Base-by-base conservation (phyloP, 148 eudicot species). In the Hydrangea macrophylla region DNA sequence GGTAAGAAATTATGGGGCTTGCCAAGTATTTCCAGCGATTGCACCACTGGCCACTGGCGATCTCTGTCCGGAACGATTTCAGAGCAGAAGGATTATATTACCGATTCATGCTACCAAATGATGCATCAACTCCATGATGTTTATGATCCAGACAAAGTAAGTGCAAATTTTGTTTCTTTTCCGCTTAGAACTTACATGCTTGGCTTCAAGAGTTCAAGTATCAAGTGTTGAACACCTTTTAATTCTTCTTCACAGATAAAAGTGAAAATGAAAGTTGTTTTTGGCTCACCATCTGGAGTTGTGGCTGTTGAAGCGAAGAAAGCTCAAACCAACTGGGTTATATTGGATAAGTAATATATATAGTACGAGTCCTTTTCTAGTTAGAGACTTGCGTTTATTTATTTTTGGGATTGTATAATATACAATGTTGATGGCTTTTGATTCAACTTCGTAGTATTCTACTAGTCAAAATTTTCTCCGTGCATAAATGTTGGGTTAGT, bases 261-360 rank as follows among this genome's bases (percentile, higher is more conserved):
- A 58, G 72, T 90, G 70, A 87, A 79, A 83, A 64, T 90, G 53
- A 90, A 90, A 78, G 81, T 85, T 60, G 72, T 90, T 73, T 78
- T 72, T 36, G 85, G 84, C 58, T 76, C 79, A 25, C 33, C 76
- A 67, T 55, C 67, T 39, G 96, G 92, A 72, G 85, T 78, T 15
- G 86, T 90, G 67, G 92, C 88, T 23, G 85, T 86, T 71, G 96
- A 90, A 85, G 88, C 90, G 54, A 80, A 67, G 82, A 81, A 58
- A 76, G 68, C 80, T 68, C 80, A 62, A 62, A 72, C 92, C 20
- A 82, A 78, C 73, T 90, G 96, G 96, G 82, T 87, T 50, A 70
- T 90, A 74, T 78, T 90, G 72, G 96, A 90, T 68, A 90, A 78
- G 96, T 90, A 90, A 87, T 73, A 31, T 10, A 55, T 13, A 23